A percentile compares a stretch with the other conserved stretches of the same genome.
Conservation (phyloP, 805 yeast species). For the Candida xiaguanensis region DNA sequence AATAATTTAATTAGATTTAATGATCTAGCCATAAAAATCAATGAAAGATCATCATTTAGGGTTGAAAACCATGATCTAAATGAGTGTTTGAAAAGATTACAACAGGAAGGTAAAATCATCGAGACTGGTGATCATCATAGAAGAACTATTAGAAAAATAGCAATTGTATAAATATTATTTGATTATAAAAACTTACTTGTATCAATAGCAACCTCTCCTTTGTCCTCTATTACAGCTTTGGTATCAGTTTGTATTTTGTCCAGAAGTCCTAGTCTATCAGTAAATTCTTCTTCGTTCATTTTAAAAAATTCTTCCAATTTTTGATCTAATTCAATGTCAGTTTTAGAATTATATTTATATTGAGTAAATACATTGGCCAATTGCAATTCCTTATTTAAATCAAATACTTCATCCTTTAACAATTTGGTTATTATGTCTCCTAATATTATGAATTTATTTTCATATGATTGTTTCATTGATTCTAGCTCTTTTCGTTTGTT, state of each 20-base stretch:
- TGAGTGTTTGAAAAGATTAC: constrained; percentile 63
- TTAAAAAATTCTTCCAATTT: constrained; percentile 32
- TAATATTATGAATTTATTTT: constrained; percentile 29
- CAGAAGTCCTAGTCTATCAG: background rate
- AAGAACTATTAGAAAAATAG: constrained; percentile 46
- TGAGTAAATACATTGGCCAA: constrained; percentile 42
- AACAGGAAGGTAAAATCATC: constrained; percentile 64
- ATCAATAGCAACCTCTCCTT: constrained; percentile 2
- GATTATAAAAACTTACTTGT: constrained; percentile 12
- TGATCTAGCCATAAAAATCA: constrained; percentile 56
- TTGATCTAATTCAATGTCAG: constrained; percentile 39
- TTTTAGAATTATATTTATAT: constrained; percentile 25
- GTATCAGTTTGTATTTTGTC: background rate
- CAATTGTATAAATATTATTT: constrained; percentile 10
- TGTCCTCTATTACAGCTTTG: background rate
- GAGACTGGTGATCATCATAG: constrained; percentile 72
- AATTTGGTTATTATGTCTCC: constrained; percentile 28
- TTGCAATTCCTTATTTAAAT: constrained; percentile 38
- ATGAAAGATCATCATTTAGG: constrained; percentile 60
- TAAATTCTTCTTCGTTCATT: constrained; percentile 22
- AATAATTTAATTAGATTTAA: constrained; percentile 51
- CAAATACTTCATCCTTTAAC: constrained; percentile 34
- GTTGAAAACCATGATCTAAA: constrained; percentile 71
- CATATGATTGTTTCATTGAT: constrained; percentile 36
- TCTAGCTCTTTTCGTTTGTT: constrained; percentile 43